Evolutionary conservation across 116 monocot species (phyloP).

Genomic region (Cymodocea nodosa): DNA sequence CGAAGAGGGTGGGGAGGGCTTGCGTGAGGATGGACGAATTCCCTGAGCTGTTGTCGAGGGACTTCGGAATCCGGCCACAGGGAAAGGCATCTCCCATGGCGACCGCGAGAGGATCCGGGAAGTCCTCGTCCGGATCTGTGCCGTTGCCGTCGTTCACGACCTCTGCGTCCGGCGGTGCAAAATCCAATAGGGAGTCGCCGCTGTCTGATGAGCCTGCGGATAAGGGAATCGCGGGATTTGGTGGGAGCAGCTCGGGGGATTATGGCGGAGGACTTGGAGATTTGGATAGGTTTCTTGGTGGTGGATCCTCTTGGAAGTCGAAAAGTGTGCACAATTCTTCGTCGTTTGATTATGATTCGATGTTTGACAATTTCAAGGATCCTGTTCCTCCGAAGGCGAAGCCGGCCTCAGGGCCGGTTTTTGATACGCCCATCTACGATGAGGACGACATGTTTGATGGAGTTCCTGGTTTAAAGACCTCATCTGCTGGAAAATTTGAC

Average conservation of each 20-base stretch:
- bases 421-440: constrained; percentile 84
- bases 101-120: too few species aligned
- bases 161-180: too few species aligned
- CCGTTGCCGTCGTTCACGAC: too few species aligned
- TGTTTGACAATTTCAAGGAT: constrained; percentile 10
- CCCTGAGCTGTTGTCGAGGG: too few species aligned
- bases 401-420: constrained; percentile 30
- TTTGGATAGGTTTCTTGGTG: constrained; percentile 16
- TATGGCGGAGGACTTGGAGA: not conserved
- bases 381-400: not conserved
- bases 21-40: too few species aligned
- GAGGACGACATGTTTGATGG: constrained; percentile 76
- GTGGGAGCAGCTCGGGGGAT: constrained; percentile 2
- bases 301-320: constrained; percentile 3
- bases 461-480: constrained; percentile 56
- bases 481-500: constrained; percentile 23
- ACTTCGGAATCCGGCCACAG: too few species aligned
- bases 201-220: too few species aligned
- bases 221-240: not conserved
- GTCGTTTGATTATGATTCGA: not conserved
- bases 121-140: too few species aligned
- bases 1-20: too few species aligned
- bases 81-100: too few species aligned
- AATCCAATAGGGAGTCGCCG: too few species aligned
- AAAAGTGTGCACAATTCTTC: not conserved